Evolutionary conservation across 176 grass and related monocot species (phyloP), one percentile per base, ranked within the genome.

Genomic region (Zea luxurians): DNA sequence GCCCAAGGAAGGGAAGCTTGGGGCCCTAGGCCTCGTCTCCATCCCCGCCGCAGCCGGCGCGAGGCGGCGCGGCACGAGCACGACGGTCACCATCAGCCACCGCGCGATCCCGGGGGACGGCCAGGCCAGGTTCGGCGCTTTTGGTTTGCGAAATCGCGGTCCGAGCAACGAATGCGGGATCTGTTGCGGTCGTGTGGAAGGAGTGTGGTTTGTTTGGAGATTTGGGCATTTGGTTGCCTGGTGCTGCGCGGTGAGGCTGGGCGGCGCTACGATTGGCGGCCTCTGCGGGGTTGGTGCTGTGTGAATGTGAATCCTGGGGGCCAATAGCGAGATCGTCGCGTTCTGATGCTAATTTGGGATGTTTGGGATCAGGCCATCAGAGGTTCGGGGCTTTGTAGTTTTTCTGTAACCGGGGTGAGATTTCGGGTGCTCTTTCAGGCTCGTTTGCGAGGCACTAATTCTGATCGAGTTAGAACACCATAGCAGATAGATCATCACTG

Each of bases 1-100:
- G 44, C 75, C n/a, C 0, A n/a, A 83, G n/a, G n/a, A n/a, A 83
- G n/a, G n/a, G 7, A 10, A 15, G 81, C 55, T 70, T 47, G 71
- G 70, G 13, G 2, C 66, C 58, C 57, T 8, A 44, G 13, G 16
- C 66, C 15, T 76, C 48, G 7, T 36, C 36, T 15, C 18, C 34
- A 54, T 7, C 47, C 3, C 2, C 21, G 64, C n/a, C 3, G 12
- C 43, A 8, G 55, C 55, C 52, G 8, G 45, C 2, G 27, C 13
- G 10, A 44, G 43, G 7, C 43, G 43, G 53, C 16, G 44, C 17
- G 8, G 17, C n/a, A 20, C 55, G n/a, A 58, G n/a, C 7, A 3
- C 4, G 27, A 21, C 34, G 53, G 50, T 21, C 61, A 17, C 70
- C 55, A 74, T 80, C 86, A 7, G 20, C 61, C 52, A 0, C 8